Evolutionary conservation across 805 yeast species (phyloP).

Genomic region (Metschnikowia henanensis): DNA sequence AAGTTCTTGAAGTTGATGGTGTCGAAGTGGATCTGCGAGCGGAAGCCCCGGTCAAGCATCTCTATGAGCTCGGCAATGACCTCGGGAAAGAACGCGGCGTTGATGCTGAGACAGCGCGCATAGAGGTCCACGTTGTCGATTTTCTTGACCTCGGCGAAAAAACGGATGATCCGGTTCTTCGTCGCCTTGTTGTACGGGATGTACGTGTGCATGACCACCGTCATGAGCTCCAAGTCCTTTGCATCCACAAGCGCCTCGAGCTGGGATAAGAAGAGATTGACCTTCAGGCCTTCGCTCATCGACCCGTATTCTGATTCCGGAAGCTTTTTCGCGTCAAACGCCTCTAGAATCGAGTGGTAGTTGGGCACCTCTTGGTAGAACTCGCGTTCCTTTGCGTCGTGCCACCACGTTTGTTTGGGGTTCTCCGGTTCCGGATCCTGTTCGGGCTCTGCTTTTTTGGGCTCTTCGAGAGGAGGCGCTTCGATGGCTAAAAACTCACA

Average conservation of each 20-base stretch:
- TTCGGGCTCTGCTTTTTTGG: slow-evolving; percentile 22
- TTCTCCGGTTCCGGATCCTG: slow-evolving; percentile 11
- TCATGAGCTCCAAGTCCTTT: slow-evolving; percentile 50
- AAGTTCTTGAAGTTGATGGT: slow-evolving; percentile 56
- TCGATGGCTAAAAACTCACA: slow-evolving; percentile 11
- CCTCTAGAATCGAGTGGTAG: slow-evolving; percentile 31
- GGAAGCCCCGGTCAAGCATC: slow-evolving; percentile 57
- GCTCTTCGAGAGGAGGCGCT: slow-evolving; percentile 22
- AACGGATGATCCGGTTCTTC: slow-evolving; percentile 54
- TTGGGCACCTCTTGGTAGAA: slow-evolving; percentile 63
- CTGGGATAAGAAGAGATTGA: slow-evolving; percentile 42
- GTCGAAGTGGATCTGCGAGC: slow-evolving; percentile 55
- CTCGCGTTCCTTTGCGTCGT: slow-evolving; percentile 57
- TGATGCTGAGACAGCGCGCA: slow-evolving; percentile 69
- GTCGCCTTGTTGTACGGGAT: slow-evolving; percentile 73
- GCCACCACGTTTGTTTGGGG: slow-evolving; percentile 47
- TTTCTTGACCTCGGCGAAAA: slow-evolving; percentile 49
- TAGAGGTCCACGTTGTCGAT: slow-evolving; percentile 48
- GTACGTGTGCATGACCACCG: slow-evolving; percentile 47
- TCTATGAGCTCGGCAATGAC: slow-evolving; percentile 52
- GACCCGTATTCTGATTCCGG: slow-evolving; percentile 10
- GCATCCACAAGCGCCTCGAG: slow-evolving; percentile 46
- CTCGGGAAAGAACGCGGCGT: slow-evolving; percentile 48
- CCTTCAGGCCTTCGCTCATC: slow-evolving; percentile 37
- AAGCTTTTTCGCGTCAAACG: slow-evolving; percentile 14